Base-by-base conservation (phyloP, 2,329 filamentous ascomycete genomes). In the Cordyceps cicadae region DNA sequence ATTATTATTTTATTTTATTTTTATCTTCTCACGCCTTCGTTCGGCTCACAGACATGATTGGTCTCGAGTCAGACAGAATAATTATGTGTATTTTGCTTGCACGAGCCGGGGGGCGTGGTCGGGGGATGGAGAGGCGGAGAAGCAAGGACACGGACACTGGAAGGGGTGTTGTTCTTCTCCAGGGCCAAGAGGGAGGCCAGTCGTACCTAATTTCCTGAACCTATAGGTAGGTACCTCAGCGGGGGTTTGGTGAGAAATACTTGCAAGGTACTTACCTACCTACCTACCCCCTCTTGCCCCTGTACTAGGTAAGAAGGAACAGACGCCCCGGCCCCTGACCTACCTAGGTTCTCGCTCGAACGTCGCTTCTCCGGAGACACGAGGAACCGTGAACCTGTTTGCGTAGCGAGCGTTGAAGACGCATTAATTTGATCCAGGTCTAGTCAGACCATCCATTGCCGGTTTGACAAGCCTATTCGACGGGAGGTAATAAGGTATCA, bases 21-120 rank as follows among this genome's bases (percentile, higher is more conserved):
- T 50, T n/a, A n/a, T n/a, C n/a, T n/a, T n/a, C n/a, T n/a, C 55
- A 46, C 55, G 55, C 24, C 55, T 24, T 24, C 46, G 51, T 58
- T 46, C 45, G 37, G 46, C 34, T 58, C 21, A 19, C 55, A 58
- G 55, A 51, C 8, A 43, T 58, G 55, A 58, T 58, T 58, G 55
- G 55, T 26, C 46, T 57, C 34, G 54, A 37, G 24, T 39, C 32
- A 57, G 43, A 39, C 32, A 56, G 54, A 39, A 32, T 57, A 39
- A 57, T 26, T 45, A 19, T 57, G 17, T 48, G 32, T 48, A 12
- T 48, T 37, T 46, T 19, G n/a, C 41, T 54, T 6, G 32, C 29
- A 48, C 45, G 43, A 48, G 54, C 54, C 12, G 21, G 54, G 54
- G 54, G 54, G 54, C 24, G 52, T 54, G 52, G 50, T 37, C n/a